Percentiles rank a stretch among this genome's conserved stretches.
These are phyloP conservation scores for Colletotrichum filicis DNA, from an alignment of 2,329 filamentous ascomycete genomes.

Conservation along the genomic window DNA sequence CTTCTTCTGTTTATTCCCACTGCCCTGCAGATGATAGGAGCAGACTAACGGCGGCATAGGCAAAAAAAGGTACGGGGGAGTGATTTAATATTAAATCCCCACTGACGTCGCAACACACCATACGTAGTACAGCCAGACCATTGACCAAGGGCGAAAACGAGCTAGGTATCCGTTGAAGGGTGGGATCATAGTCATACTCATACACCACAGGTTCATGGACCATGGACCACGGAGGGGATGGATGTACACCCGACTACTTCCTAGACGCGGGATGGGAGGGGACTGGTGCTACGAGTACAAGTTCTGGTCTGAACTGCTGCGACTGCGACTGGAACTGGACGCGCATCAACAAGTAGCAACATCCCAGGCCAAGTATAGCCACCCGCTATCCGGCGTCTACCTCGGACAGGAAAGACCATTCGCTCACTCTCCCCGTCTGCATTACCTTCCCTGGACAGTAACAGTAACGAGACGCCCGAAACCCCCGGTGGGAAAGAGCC, in stretches of 20 bases:
- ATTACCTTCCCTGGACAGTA: neutral
- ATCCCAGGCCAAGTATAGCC: neutral
- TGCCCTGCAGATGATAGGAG: slow-evolving; percentile 19
- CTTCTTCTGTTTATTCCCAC: slow-evolving; percentile 29
- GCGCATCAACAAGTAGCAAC: neutral
- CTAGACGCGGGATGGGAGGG: neutral
- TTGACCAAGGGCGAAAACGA: neutral
- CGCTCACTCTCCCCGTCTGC: neutral
- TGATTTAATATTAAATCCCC: slow-evolving; percentile 37
- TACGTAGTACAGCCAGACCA: neutral
- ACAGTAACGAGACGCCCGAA: neutral
- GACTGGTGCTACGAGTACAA: neutral
- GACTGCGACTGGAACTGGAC: neutral
- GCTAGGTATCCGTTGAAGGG: slow-evolving; percentile 10
- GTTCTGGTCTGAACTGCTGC: too few relatives aligned
- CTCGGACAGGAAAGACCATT: neutral
- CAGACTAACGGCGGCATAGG: slow-evolving; percentile 13
- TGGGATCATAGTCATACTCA: neutral
- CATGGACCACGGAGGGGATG: neutral
- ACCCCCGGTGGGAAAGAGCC: neutral
- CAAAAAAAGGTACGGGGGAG: slow-evolving; percentile 7
- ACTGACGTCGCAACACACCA: slow-evolving; percentile 34
- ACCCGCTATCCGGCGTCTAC: neutral
- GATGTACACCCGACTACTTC: neutral
- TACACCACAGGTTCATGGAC: too few relatives aligned